phyloP scores from a whole-genome alignment of 345 rosid genomes.

The Gossypium herbaceum region DNA sequence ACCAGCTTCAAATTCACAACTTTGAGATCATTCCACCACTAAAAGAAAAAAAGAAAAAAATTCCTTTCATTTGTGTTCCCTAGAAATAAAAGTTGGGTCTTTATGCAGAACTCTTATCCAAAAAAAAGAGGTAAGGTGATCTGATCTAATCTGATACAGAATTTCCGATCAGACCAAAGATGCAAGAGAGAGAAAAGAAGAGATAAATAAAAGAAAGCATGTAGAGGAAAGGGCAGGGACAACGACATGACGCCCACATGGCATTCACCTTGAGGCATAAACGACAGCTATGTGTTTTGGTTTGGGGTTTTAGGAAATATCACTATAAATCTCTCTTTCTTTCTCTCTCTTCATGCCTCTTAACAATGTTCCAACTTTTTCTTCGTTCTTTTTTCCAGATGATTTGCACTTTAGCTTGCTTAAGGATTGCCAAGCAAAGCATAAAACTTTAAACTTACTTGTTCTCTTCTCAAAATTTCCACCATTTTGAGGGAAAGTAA shows the following conservation, averaged over 20 bases:
- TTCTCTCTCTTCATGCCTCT: neutral
- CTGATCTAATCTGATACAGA: neutral
- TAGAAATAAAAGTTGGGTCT: neutral
- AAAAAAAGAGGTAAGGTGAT: neutral
- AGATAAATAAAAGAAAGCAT: neutral
- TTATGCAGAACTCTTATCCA: neutral
- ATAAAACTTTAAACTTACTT: neutral
- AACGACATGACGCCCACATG: neutral
- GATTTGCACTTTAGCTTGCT: neutral
- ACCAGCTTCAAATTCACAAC: slow-evolving; percentile 3
- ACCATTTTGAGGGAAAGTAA: neutral
- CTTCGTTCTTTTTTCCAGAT: neutral
- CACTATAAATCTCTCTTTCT: too few relatives aligned
- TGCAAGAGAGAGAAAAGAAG: neutral
- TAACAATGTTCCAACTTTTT: neutral
- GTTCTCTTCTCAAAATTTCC: neutral
- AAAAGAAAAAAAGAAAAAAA: neutral
- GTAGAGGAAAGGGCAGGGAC: neutral
- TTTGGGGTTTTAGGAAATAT: slow-evolving; percentile 1
- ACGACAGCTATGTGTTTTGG: neutral
- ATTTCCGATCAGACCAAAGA: neutral
- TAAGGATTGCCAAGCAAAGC: neutral
- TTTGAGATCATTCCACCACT: neutral
- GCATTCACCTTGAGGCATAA: neutral
- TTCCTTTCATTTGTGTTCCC: neutral